phyloP scores from a whole-genome alignment of 2,329 filamentous ascomycete genomes.

The Scopulariopsis brevicaulis region DNA sequence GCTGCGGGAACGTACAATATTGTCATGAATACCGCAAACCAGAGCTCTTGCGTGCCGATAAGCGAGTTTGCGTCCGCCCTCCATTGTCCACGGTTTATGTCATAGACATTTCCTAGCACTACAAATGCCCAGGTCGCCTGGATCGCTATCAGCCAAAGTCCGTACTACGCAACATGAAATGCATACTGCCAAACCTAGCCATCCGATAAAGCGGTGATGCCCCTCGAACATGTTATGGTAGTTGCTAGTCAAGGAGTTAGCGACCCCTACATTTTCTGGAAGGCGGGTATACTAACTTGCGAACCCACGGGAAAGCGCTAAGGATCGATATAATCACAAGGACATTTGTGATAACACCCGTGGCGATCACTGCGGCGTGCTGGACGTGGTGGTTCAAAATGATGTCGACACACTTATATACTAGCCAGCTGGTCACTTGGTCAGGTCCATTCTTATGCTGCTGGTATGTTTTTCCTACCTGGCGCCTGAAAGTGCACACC shows the following conservation, averaged over 20 bases:
- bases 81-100: constrained; percentile 21
- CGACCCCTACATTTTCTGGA: not conserved
- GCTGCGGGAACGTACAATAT: constrained; percentile 18
- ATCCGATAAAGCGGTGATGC: constrained; percentile 28
- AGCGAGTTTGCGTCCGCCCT: constrained; percentile 19
- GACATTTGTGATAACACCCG: constrained; percentile 23
- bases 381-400: constrained; percentile 18
- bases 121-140: constrained; percentile 26
- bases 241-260: constrained; percentile 13
- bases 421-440: constrained; percentile 18
- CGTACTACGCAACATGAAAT: not conserved
- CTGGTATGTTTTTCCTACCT: constrained; percentile 13
- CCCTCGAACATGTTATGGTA: constrained; percentile 28
- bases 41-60: constrained; percentile 24
- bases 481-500: constrained; percentile 25
- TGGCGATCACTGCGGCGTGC: constrained; percentile 21
- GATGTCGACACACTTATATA: constrained; percentile 26
- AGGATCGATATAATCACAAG: constrained; percentile 24
- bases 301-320: constrained; percentile 27
- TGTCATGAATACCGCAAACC: constrained; percentile 28
- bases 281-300: constrained; percentile 19
- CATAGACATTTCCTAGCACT: constrained; percentile 23
- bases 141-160: constrained; percentile 9
- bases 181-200: constrained; percentile 24
- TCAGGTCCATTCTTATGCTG: not conserved